Conservation (phyloP, 2,329 filamentous ascomycete species). For the Trichoderma gracile region DNA sequence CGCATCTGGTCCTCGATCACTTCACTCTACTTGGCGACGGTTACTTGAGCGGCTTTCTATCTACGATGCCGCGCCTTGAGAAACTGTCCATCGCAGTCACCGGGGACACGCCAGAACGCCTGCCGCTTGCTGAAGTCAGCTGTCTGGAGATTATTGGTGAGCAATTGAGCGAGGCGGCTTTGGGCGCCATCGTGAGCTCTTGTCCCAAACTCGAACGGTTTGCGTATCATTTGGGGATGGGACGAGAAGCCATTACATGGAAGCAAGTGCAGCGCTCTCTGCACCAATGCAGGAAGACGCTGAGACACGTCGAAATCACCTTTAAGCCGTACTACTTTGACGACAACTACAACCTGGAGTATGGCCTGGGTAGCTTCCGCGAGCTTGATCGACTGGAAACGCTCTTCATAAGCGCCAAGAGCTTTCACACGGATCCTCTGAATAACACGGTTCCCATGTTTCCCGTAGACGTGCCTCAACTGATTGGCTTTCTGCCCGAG, state of each 20-base stretch:
- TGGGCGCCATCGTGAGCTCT: not conserved
- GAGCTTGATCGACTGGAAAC: not conserved
- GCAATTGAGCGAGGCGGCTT: not conserved
- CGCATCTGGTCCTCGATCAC: too few relatives aligned
- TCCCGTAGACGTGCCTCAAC: rapidly evolving
- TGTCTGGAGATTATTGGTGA: not conserved
- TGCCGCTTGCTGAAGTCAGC: not conserved
- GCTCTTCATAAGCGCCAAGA: not conserved
- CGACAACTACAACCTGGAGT: too few relatives aligned
- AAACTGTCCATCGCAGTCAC: not conserved
- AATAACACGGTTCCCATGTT: not conserved
- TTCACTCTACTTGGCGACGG: not conserved
- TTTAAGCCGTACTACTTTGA: too few relatives aligned
- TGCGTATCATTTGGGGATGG: not conserved
- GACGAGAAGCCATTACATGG: not conserved
- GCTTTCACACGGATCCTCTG: too few relatives aligned
- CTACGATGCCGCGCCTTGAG: not conserved
- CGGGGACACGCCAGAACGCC: too few relatives aligned
- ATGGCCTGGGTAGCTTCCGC: not conserved
- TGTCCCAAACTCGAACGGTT: not conserved
- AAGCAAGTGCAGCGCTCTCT: not conserved
- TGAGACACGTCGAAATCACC: not conserved
- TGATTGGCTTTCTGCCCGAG: not conserved
- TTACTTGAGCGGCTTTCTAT: not conserved
- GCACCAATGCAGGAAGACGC: not conserved